These are phyloP conservation scores for Vigna nakashimae DNA, from an alignment of 306 rosid genomes.

Conservation along the genomic window DNA sequence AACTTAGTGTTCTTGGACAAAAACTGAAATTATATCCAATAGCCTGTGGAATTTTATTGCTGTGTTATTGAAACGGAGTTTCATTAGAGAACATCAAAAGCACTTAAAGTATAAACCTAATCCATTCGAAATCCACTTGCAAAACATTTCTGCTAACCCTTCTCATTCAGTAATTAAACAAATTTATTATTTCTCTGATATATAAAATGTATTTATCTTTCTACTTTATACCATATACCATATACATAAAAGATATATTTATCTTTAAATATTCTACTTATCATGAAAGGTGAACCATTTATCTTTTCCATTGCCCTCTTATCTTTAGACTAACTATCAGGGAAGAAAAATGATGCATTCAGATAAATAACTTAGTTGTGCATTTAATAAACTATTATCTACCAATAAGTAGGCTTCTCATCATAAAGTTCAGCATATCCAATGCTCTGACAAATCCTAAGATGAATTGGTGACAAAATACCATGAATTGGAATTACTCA, in stretches of 20 bases:
- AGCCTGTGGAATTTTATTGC: too few relatives aligned
- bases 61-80: background rate
- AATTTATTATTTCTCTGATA: background rate
- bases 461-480: background rate
- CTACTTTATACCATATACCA: too few relatives aligned
- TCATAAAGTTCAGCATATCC: too few relatives aligned
- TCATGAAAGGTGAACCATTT: background rate
- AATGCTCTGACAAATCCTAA: too few relatives aligned
- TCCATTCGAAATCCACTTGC: background rate
- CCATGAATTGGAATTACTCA: conserved; percentile 4
- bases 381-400: too few relatives aligned
- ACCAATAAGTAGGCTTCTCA: too few relatives aligned
- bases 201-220: background rate
- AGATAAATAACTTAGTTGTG: too few relatives aligned
- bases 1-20: too few relatives aligned
- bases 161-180: background rate
- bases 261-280: too few relatives aligned
- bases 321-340: background rate
- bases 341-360: too few relatives aligned
- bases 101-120: background rate
- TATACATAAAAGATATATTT: too few relatives aligned
- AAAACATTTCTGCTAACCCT: background rate
- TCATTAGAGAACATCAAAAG: background rate
- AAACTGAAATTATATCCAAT: too few relatives aligned
- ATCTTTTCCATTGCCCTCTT: background rate